Evolutionary conservation across 129 eudicot species (phyloP), one percentile per base, ranked within the genome.

Genomic region (Flaveria bidentis): DNA sequence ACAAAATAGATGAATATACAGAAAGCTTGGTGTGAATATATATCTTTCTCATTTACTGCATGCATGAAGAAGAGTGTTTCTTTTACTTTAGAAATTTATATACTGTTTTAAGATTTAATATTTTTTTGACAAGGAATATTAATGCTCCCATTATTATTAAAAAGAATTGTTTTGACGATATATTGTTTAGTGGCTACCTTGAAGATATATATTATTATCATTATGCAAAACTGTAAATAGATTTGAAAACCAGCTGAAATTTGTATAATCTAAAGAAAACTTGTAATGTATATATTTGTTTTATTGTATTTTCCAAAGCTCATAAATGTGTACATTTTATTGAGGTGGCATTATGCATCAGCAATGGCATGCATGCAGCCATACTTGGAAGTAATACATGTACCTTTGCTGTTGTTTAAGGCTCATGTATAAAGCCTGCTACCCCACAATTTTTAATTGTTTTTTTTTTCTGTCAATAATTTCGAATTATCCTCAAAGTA

Each of bases 361-460:
- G 79, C 79, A 50, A 64, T 76, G 80, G 41, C 80, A 76, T 76
- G 80, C 80, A 76, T 76, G 73, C 80, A 74, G 45, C 44, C 44
- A 64, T 76, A 65, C 65, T 64, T 64, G 73, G 80, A 76, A 64
- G 65, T 76, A 49, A 76, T 76, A 39, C 23, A 36, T 65, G 80
- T 76, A 65, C 73, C 47, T 65, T 76, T 49, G 39, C 65, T 65
- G 80, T 66, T 30, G 36, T 49, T 49, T 41, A 76, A 49, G 65
- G 41, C 80, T 49, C 65, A 18, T 65, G 80, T 64, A 76, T 76
- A 76, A 76, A 76, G 80, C 80, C 80, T 76, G 80, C 53, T 76
- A 65, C 73, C 46, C 71, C 39, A 63, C 63, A 47, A 14, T 62
- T 62, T 33, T 45, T 45, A n/a, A 45, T 12, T 16, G 26, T n/a